Base-by-base conservation (phyloP, 495 filamentous ascomycete genomes). In the Neurospora sp. region DNA sequence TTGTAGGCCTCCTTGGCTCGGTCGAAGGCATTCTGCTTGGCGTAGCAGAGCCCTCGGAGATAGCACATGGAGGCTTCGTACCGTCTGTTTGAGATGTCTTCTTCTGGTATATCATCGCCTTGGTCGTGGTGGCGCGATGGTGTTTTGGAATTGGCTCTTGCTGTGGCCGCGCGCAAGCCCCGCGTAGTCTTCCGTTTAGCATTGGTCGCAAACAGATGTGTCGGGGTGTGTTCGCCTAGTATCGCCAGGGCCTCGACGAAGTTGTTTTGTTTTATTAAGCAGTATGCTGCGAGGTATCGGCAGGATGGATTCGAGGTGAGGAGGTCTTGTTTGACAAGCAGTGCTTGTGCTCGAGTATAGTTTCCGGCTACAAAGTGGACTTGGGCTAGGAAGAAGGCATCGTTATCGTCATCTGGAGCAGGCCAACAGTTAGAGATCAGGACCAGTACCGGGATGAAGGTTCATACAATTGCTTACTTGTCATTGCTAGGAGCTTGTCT, bases 51-150 rank as follows among this genome's bases (percentile, higher is more conserved):
- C 4, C 96, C 96, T 31, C 96, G 87, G 42, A 99, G 84, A 82
- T 94, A 97, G 83, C 96, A 98, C 95, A 99, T 99, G 76, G 91
- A 92, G 2, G 96, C 96, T 82, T 98, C 96, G 75, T 93, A 97
- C 39, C 91, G 89, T 68, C 97, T 85, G 78, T 91, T 91, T n/a
- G 84, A 88, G 3, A 85, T 83, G 75, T 95, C 92, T 44, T 94
- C 93, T 69, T 92, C 90, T n/a, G 84, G 82, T 12, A 87, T 78
- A 39, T 87, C 88, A 22, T 82, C 76, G 61, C 84, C 86, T 38
- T 88, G 86, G 72, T 93, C 91, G 53, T 78, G 75, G 20, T 79
- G 79, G 70, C 53, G 53, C 27, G 53, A 65, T 37, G 90, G 87
- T 38, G 82, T 79, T 22, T 87, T 82, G n/a, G 79, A 77, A 68